Evolutionary conservation across 179 eudicot genomes (phyloP).

Genomic region (Silene coronaria): DNA sequence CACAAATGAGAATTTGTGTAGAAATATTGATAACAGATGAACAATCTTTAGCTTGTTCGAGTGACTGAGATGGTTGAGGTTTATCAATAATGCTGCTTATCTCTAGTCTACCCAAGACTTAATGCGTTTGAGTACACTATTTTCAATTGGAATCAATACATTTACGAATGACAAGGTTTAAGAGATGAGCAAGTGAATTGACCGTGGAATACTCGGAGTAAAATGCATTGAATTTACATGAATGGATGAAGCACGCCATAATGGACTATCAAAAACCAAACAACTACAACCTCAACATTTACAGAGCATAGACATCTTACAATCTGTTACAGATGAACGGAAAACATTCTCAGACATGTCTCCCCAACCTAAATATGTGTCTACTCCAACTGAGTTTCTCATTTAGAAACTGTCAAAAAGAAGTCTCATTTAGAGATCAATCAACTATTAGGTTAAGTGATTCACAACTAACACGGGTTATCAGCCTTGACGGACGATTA

Average conservation of each 20-base stretch:
- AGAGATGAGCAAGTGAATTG: no score
- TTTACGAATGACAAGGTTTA: background rate
- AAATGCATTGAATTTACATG: background rate
- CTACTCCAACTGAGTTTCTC: background rate
- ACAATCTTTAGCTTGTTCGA: no score
- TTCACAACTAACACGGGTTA: background rate
- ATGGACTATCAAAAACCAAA: background rate
- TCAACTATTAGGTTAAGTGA: background rate
- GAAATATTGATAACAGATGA: no score
- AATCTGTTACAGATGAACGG: background rate
- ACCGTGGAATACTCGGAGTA: background rate
- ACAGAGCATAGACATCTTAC: background rate
- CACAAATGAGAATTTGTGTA: no score
- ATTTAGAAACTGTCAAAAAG: background rate
- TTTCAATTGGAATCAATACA: no score
- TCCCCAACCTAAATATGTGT: background rate
- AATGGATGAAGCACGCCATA: no score
- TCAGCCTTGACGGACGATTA: background rate
- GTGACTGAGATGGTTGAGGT: no score
- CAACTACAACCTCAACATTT: background rate
- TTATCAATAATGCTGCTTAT: no score
- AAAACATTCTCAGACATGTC: background rate
- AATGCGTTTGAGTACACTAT: no score
- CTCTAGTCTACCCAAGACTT: no score
- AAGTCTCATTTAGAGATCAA: background rate